Percentiles rank a stretch among this genome's conserved stretches.
Conservation (phyloP, 495 filamentous ascomycete species). For the Penicillium turbatum region DNA sequence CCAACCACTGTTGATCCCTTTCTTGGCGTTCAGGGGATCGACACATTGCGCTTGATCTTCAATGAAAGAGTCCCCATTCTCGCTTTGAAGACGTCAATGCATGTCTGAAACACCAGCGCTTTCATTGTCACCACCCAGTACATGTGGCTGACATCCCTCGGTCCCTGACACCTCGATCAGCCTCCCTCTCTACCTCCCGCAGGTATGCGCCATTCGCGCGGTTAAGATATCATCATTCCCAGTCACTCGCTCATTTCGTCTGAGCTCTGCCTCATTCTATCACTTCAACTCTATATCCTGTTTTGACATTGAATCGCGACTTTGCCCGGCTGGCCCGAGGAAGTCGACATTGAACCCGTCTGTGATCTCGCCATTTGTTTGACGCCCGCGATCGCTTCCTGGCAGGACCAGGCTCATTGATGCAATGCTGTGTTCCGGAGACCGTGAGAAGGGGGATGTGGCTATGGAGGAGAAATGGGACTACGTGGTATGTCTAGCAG, state of each 20-base stretch:
- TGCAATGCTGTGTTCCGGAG: slow-evolving; percentile 70
- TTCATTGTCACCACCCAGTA: slow-evolving; percentile 1
- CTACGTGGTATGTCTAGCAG: slow-evolving; percentile 68
- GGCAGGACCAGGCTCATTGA: slow-evolving; percentile 31
- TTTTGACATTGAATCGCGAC: slow-evolving; percentile 21
- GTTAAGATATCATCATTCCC: slow-evolving; percentile 14
- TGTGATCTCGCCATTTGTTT: slow-evolving; percentile 8
- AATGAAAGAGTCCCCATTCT: slow-evolving; percentile 7
- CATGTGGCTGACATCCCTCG: slow-evolving; percentile 2
- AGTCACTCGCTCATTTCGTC: slow-evolving; percentile 12
- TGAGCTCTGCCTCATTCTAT: background rate
- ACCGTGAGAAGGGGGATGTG: slow-evolving; percentile 64
- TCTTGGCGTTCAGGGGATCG: slow-evolving; percentile 18
- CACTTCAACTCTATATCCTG: slow-evolving; percentile 8
- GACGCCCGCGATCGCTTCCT: slow-evolving; percentile 17
- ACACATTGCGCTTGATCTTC: slow-evolving; percentile 7
- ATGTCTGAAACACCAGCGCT: slow-evolving; percentile 15
- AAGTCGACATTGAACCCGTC: slow-evolving; percentile 25
- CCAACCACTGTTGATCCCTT: slow-evolving; percentile 15
- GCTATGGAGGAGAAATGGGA: slow-evolving; percentile 87
- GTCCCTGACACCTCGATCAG: background rate
- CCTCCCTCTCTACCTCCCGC: slow-evolving; percentile 11
- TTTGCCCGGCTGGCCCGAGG: slow-evolving; percentile 43
- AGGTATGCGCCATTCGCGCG: slow-evolving; percentile 23
- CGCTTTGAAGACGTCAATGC: slow-evolving; percentile 13